A percentile compares a stretch with the other conserved stretches of the same genome.
Evolutionary conservation across 2,329 filamentous ascomycete genomes (phyloP).

Genomic region (Clarireedia sp.): DNA sequence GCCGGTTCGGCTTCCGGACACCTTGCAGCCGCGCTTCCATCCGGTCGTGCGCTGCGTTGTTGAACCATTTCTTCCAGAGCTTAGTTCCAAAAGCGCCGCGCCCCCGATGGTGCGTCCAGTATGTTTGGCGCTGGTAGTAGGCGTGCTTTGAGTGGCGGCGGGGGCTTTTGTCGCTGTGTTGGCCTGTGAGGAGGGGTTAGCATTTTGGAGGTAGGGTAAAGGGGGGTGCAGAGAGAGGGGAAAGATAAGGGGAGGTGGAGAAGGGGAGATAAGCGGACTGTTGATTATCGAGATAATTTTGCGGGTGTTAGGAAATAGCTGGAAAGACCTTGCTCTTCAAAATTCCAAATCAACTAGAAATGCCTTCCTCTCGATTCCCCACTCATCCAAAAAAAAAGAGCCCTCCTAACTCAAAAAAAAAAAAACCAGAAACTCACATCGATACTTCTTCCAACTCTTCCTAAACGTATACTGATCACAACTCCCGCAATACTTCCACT

Average conservation of each 20-base stretch:
- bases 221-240: too few relatives aligned
- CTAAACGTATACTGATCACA: constrained; percentile 22
- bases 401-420: background rate
- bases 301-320: too few relatives aligned
- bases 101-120: constrained; percentile 21
- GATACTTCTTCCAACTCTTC: constrained; percentile 16
- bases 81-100: constrained; percentile 19
- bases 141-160: constrained; percentile 9
- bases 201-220: too few relatives aligned
- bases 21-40: constrained; percentile 15
- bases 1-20: constrained; percentile 9
- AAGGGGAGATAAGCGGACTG: too few relatives aligned
- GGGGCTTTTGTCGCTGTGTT: constrained; percentile 13
- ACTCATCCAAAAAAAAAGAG: background rate
- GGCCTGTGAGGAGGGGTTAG: constrained; percentile 12
- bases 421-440: constrained; percentile 14
- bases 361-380: too few relatives aligned
- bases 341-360: background rate
- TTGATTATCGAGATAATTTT: too few relatives aligned
- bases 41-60: constrained; percentile 20
- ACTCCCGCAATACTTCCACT: constrained; percentile 19
- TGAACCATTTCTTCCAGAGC: constrained; percentile 27
- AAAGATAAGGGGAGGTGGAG: too few relatives aligned
- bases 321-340: too few relatives aligned
- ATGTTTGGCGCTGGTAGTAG: constrained; percentile 2